Evolutionary conservation across 2,329 filamentous ascomycete species (phyloP).

Genomic region (Pseudocercospora crystallina): DNA sequence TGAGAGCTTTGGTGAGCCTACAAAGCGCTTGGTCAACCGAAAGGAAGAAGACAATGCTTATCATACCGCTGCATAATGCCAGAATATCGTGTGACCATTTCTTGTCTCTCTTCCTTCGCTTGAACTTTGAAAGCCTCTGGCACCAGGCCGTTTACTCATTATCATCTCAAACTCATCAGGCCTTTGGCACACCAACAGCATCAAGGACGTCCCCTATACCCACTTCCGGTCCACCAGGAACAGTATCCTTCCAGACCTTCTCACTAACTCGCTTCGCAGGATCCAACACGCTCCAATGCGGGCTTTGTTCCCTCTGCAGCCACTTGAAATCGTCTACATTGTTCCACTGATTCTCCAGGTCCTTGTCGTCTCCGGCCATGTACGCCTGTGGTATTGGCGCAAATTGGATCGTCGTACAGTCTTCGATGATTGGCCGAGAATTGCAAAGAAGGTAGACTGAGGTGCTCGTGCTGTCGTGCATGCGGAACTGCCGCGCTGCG

Average conservation of each 20-base stretch:
- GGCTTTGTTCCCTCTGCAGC: constrained; percentile 81
- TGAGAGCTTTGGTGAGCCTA: no score
- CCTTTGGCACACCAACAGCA: constrained; percentile 26
- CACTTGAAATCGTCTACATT: constrained; percentile 98
- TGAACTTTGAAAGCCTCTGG: no score
- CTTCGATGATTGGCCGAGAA: constrained; percentile 91
- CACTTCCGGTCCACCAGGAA: constrained; percentile 62
- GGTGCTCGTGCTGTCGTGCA: constrained; percentile 81
- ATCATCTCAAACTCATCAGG: no score
- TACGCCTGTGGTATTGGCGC: constrained; percentile 69
- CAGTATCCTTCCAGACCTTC: constrained; percentile 65
- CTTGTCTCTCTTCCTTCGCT: no score
- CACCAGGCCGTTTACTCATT: no score
- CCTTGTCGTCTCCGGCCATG: constrained; percentile 31
- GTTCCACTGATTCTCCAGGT: constrained; percentile 70
- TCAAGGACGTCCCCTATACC: constrained; percentile 66
- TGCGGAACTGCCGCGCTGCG: constrained; percentile 80
- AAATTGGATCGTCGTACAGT: constrained; percentile 77
- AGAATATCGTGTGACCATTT: no score
- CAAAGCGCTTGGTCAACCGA: no score
- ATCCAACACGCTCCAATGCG: constrained; percentile 78
- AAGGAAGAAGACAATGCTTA: no score
- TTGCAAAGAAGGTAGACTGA: constrained; percentile 79
- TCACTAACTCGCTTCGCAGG: constrained; percentile 42
- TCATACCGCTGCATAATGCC: no score